Conservation (phyloP, 768 basidiomycete genomes). For the Tylopilus sp. region DNA sequence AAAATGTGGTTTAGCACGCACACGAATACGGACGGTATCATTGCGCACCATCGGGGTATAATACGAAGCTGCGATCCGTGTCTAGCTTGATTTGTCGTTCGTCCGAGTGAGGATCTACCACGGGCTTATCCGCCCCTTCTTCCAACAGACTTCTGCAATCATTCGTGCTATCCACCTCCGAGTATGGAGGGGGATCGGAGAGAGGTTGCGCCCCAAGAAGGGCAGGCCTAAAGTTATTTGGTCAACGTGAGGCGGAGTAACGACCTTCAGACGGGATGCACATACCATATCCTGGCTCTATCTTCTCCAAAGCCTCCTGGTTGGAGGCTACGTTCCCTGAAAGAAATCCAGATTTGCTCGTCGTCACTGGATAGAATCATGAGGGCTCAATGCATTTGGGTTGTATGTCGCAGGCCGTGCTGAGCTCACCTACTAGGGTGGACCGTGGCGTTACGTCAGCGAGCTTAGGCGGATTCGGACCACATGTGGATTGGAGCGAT, state of each 20-base stretch:
- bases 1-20: slow-evolving; percentile 4
- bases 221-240: slow-evolving; percentile 19
- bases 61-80: slow-evolving; percentile 89
- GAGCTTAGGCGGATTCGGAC: slow-evolving; percentile 3
- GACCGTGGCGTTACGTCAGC: slow-evolving; percentile 22
- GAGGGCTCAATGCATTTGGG: slow-evolving; percentile 12
- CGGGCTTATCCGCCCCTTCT: background rate
- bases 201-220: slow-evolving; percentile 38
- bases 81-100: slow-evolving; percentile 87
- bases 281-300: slow-evolving; percentile 56
- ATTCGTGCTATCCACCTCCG: slow-evolving; percentile 19
- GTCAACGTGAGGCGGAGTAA: slow-evolving; percentile 19
- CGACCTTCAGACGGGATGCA: slow-evolving; percentile 5
- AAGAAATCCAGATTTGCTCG: slow-evolving; percentile 42
- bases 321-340: slow-evolving; percentile 46
- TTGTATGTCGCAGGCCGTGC: background rate
- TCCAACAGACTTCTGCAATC: slow-evolving; percentile 3
- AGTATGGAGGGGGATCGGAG: slow-evolving; percentile 32
- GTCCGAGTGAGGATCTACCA: slow-evolving; percentile 52
- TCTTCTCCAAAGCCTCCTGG: slow-evolving; percentile 64
- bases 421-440: background rate
- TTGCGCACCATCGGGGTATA: slow-evolving; percentile 80
- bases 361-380: slow-evolving; percentile 23
- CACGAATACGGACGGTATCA: slow-evolving; percentile 9
- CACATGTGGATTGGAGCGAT: background rate